A percentile compares a stretch with the other conserved stretches of the same genome.
Evolutionary conservation across 2,329 filamentous ascomycete species (phyloP).

Genomic region (Scedosporium aurantiacum): DNA sequence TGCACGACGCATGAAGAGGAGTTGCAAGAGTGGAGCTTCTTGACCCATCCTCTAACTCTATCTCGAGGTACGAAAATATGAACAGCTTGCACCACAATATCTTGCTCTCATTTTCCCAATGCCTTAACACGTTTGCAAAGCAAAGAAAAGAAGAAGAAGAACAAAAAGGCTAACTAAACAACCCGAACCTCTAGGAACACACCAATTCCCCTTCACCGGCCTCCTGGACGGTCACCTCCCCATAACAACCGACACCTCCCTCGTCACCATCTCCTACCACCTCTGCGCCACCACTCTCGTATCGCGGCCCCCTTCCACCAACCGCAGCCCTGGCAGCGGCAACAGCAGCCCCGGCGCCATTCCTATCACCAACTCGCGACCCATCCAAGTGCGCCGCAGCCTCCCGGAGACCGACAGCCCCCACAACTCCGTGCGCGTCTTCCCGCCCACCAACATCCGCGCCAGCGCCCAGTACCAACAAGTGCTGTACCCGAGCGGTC

Average conservation of each 20-base stretch:
- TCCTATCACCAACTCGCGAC: constrained; percentile 51
- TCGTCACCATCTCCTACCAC: constrained; percentile 68
- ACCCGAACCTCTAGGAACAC: constrained; percentile 38
- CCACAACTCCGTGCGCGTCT: constrained; percentile 85
- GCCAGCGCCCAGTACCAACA: constrained; percentile 72
- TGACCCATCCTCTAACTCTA: constrained; percentile 44
- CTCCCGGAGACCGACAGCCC: constrained; percentile 63
- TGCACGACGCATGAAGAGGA: constrained; percentile 64
- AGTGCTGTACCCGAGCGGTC: constrained; percentile 76
- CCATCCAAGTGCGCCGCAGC: constrained; percentile 66
- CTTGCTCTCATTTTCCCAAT: not conserved
- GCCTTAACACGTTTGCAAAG: not conserved
- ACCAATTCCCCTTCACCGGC: constrained; percentile 82
- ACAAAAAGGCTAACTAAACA: constrained; percentile 11
- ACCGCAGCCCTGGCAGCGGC: constrained; percentile 11
- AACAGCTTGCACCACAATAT: not conserved
- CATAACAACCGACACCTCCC: constrained; percentile 62
- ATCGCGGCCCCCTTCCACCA: constrained; percentile 46
- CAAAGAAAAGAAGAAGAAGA: constrained; percentile 4
- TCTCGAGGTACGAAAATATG: constrained; percentile 28
- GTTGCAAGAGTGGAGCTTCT: constrained; percentile 69
- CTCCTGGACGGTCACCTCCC: constrained; percentile 79
- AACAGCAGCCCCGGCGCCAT: constrained; percentile 2
- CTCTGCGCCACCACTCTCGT: constrained; percentile 58
- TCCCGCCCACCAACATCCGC: constrained; percentile 90